phyloP scores from a whole-genome alignment of 331 rosid species.

The Phaseolus coccineus region DNA sequence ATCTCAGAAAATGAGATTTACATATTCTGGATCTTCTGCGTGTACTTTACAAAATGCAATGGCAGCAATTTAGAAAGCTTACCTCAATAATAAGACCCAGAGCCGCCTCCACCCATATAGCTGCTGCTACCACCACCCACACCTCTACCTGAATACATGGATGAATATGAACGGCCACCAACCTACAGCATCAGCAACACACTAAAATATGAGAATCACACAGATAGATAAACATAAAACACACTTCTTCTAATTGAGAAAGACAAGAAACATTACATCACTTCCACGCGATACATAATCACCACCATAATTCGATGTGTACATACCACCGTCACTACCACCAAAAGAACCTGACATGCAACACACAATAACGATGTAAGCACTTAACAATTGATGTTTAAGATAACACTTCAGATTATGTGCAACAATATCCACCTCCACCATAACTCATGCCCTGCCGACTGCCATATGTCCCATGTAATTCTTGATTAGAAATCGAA shows the following conservation, averaged over 20 bases:
- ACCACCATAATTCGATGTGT: slow-evolving; percentile 82
- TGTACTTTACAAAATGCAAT: slow-evolving; percentile 33
- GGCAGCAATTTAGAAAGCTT: slow-evolving; percentile 40
- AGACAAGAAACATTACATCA: slow-evolving; percentile 64
- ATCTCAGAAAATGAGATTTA: slow-evolving; percentile 40
- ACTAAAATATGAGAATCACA: not conserved
- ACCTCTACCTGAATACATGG: slow-evolving; percentile 74
- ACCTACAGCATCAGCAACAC: slow-evolving; percentile 55
- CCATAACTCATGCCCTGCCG: slow-evolving; percentile 64
- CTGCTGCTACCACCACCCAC: slow-evolving; percentile 74
- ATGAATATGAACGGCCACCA: slow-evolving; percentile 78
- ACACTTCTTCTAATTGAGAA: slow-evolving; percentile 19
- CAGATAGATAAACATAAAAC: slow-evolving; percentile 4
- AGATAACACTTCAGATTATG: slow-evolving; percentile 16
- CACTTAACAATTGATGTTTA: not conserved
- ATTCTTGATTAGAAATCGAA: slow-evolving; percentile 65
- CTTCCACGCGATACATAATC: slow-evolving; percentile 74
- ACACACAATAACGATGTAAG: slow-evolving; percentile 8
- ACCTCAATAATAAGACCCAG: slow-evolving; percentile 90
- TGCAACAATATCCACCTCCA: slow-evolving; percentile 55
- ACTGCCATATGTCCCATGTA: slow-evolving; percentile 71
- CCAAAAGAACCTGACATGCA: slow-evolving; percentile 71
- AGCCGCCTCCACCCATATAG: slow-evolving; percentile 74
- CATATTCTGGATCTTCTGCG: not conserved
- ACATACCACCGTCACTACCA: slow-evolving; percentile 69